These are phyloP conservation scores for Pleurostoma richardsiae DNA, from an alignment of 2,329 filamentous ascomycete species.

Conservation along the genomic window DNA sequence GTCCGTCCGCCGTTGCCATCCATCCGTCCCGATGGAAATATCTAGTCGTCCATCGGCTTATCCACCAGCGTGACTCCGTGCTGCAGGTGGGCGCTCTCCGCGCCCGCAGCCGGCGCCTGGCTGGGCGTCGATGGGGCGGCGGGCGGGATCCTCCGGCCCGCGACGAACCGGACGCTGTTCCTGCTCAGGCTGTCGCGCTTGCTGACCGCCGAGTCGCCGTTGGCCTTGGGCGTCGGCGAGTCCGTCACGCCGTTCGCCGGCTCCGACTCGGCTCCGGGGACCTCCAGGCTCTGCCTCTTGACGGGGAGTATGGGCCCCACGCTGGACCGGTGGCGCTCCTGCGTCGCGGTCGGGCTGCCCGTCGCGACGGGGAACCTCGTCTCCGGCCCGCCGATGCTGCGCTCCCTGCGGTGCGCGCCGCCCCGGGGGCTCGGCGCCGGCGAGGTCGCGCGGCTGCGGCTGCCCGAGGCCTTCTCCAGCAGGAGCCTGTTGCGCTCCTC, in stretches of 20 bases:
- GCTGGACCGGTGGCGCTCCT: constrained; percentile 44
- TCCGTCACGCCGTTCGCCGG: constrained; percentile 34
- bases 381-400: constrained; percentile 66
- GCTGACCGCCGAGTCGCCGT: constrained; percentile 12
- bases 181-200: constrained; percentile 63
- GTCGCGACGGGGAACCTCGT: constrained; percentile 83
- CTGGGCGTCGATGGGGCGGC: constrained; percentile 18
- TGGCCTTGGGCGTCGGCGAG: constrained; percentile 27
- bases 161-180: constrained; percentile 46
- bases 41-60: constrained; percentile 71
- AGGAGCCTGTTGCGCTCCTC: constrained; percentile 86
- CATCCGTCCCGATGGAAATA: neutral
- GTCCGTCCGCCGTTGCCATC: no score
- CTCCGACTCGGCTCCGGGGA: constrained; percentile 56
- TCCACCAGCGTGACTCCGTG: constrained; percentile 65
- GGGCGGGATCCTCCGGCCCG: constrained; percentile 40
- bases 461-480: constrained; percentile 58
- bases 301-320: constrained; percentile 43
- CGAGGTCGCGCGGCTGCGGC: constrained; percentile 69
- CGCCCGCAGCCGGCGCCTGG: constrained; percentile 19
- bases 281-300: constrained; percentile 72
- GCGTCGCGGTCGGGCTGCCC: constrained; percentile 51
- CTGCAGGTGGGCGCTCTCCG: constrained; percentile 11
- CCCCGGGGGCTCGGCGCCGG: constrained; percentile 56
- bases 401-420: constrained; percentile 67